Conservation (phyloP, 2,329 filamentous ascomycete genomes). For the Penicillium sp. region DNA sequence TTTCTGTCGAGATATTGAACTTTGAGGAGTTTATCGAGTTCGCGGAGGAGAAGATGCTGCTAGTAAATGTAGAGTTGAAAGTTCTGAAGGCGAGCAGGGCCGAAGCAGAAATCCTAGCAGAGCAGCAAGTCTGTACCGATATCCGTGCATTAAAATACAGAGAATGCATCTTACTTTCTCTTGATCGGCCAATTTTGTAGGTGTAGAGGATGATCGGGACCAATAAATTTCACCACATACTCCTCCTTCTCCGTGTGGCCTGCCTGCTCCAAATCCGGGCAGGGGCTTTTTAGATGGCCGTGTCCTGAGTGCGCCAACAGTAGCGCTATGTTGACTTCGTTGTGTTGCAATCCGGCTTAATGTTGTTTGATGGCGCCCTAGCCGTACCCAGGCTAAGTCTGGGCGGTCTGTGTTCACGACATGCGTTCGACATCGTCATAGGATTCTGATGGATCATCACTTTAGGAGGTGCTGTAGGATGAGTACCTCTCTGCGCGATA, state of each 20-base stretch:
- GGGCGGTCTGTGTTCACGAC: too few species aligned
- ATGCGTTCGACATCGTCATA: too few species aligned
- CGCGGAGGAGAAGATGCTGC: slow-evolving; percentile 74
- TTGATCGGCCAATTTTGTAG: slow-evolving; percentile 58
- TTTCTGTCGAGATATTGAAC: slow-evolving; percentile 58
- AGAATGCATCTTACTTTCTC: slow-evolving; percentile 45
- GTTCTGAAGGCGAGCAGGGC: slow-evolving; percentile 54
- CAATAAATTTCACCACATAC: slow-evolving; percentile 61
- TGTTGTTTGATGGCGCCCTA: slow-evolving; percentile 45
- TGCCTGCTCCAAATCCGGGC: slow-evolving; percentile 44
- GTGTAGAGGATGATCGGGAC: slow-evolving; percentile 55
- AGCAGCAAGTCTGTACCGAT: not conserved
- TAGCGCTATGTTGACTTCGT: slow-evolving; percentile 47
- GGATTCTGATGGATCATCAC: too few species aligned
- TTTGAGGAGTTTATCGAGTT: slow-evolving; percentile 61
- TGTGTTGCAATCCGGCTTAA: slow-evolving; percentile 48
- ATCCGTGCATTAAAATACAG: not conserved
- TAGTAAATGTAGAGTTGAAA: slow-evolving; percentile 58
- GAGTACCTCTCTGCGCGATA: too few species aligned
- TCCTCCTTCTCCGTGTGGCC: slow-evolving; percentile 58
- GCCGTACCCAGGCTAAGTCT: slow-evolving; percentile 28
- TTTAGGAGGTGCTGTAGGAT: too few species aligned
- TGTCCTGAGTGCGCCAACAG: slow-evolving; percentile 42
- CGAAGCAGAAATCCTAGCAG: slow-evolving; percentile 30
- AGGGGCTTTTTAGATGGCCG: slow-evolving; percentile 30